These are phyloP conservation scores for Microstroma glucosiphilum DNA, from an alignment of 1,284 basidiomycete genomes.

Conservation along the genomic window DNA sequence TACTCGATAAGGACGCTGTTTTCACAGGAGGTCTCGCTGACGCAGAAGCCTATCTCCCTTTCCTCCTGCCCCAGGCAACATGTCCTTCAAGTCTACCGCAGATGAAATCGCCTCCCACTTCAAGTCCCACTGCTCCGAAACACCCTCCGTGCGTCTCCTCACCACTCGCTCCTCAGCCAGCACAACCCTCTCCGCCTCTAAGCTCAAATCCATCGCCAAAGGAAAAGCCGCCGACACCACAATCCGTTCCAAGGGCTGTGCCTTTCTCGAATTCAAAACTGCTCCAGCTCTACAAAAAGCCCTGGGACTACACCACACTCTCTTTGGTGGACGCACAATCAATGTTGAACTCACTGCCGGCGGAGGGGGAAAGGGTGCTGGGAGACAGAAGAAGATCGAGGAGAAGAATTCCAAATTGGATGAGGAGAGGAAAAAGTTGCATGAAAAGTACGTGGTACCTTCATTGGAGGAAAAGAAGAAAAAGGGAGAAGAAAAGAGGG, in stretches of 20 bases:
- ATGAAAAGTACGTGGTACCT: conserved; percentile 44
- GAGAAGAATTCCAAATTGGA: conserved; percentile 43
- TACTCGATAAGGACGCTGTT: background rate
- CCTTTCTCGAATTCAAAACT: conserved; percentile 44
- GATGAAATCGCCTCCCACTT: conserved; percentile 42
- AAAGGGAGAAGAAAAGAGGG: conserved; percentile 13
- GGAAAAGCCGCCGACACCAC: conserved; percentile 41
- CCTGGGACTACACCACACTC: conserved; percentile 46
- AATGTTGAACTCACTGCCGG: conserved; percentile 50
- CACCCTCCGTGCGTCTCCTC: conserved; percentile 41
- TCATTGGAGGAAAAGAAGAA: conserved; percentile 34
- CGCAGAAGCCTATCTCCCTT: background rate
- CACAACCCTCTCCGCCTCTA: conserved; percentile 30
- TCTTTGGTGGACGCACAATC: conserved; percentile 44
- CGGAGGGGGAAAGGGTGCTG: conserved; percentile 42
- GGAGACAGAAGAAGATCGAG: conserved; percentile 42
- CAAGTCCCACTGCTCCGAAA: conserved; percentile 38
- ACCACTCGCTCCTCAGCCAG: conserved; percentile 31
- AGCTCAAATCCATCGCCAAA: conserved; percentile 48
- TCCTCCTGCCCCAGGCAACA: conserved; percentile 32
- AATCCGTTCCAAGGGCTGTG: conserved; percentile 42
- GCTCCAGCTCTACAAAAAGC: conserved; percentile 37
- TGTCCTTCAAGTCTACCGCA: conserved; percentile 43
- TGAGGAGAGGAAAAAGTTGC: conserved; percentile 39
- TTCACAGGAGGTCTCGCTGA: background rate